Evolutionary conservation across 139 green algal species (phyloP).

Genomic region (Mesotaenium endlicherianum): DNA sequence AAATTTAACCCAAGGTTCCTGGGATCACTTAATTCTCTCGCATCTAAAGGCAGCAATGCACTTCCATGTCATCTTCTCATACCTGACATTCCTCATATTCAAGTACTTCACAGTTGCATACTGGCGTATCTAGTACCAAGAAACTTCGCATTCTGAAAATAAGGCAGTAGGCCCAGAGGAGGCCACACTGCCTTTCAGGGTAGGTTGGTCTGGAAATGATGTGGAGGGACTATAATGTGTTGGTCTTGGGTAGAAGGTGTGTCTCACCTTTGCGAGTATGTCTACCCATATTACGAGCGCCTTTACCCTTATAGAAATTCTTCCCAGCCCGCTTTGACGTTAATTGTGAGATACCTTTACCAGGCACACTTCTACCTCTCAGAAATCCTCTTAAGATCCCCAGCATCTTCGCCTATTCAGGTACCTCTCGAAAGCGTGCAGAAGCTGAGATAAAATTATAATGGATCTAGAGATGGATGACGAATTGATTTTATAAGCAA

Average conservation of each 20-base stretch:
- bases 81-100: too few relatives aligned
- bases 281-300: conserved; percentile 35
- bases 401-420: conserved; percentile 31
- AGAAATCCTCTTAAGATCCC: conserved; percentile 5
- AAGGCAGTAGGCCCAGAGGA: too few relatives aligned
- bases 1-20: background rate
- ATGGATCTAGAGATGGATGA: too few relatives aligned
- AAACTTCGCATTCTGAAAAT: too few relatives aligned
- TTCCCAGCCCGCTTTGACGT: conserved; percentile 58
- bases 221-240: background rate
- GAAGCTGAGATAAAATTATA: too few relatives aligned
- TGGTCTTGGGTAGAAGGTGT: background rate
- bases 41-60: background rate
- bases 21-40: background rate
- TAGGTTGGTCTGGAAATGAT: background rate
- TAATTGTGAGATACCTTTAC: conserved; percentile 50
- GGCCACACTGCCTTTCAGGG: too few relatives aligned
- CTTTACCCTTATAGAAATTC: conserved; percentile 67
- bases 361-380: conserved; percentile 46
- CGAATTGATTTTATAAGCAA: background rate
- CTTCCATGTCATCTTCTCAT: background rate
- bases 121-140: too few relatives aligned
- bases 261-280: conserved; percentile 64
- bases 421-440: too few relatives aligned
- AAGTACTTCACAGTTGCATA: too few relatives aligned